Base-by-base conservation (phyloP, 441 rosid species). In the Daphne laureola region DNA sequence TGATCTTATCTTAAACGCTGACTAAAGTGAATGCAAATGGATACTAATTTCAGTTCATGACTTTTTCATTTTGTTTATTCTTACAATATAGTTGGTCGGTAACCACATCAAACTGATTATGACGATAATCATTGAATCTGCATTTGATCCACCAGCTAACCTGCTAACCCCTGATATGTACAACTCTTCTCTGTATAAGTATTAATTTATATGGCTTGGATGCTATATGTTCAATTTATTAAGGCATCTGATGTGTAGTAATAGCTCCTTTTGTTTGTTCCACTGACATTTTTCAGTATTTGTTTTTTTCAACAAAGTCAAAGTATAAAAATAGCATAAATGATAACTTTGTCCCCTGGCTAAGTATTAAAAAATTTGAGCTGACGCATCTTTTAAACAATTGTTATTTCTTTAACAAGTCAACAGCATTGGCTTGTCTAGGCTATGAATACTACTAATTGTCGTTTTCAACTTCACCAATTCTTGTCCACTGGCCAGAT, bases 61-160 rank as follows among this genome's bases (percentile, higher is more conserved):
- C 11, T 31, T 31, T 31, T 31, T 21, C 7, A 5, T 43, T 57
- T 42, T 27, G 25, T 36, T 64, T 8, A 25, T 7, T 36, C 65
- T 69, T 59, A 55, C 64, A 58, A 25, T 46, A 49, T 25, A 17
- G 64, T 52, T 63, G 62, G 71, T 52, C 23, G 64, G 62, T 52
- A 51, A 59, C 52, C 43, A 49, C 40, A 31, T 43, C 38, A 31
- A 31, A 31, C 8, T 31, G 38, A 31, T 31, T 31, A 31, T 5
- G 4, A 59, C 54, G 46, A 49, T 59, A 49, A 36, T 40, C 49
- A 57, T 40, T 49, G 57, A 66, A 48, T 43, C 57, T 16, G 64
- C 53, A 48, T 61, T 27, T 58, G 46, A 12, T 40, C 50, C 53
- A 63, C 63, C 68, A 60, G 64, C 68, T 70, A 49, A 25, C 46